Evolutionary conservation across 78 protist species (phyloP), one percentile per base, ranked within the genome.

Genomic region (Cavenderia fasciculata): DNA sequence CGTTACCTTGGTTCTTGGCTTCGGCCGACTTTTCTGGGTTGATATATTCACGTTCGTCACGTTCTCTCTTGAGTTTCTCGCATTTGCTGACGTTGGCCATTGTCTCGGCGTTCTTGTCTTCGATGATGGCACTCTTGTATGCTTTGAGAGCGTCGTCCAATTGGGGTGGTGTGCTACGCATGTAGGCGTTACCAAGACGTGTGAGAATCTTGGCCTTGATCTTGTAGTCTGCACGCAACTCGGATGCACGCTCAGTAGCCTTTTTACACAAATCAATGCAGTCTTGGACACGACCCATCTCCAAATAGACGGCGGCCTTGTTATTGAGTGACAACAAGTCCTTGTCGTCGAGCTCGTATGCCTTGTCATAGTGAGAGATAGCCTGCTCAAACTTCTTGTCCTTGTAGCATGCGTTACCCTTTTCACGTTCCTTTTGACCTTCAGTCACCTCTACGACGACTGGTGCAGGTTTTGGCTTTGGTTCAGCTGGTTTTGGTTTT

Each of bases 1-100:
- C 95, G 82, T 94, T 96, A 18, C 98, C 98, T 47, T 72, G 25
- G 47, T 89, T 74, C 69, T 94, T 93, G n/a, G 74, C 98, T 4
- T 21, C 86, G 33, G 61, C 23, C 0, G 96, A 68, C 4, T 49
- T 11, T 38, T 96, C 97, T 3, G 87, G 89, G 29, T 7, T 33
- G 33, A 92, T 1, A 87, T 97, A 97, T 25, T 90, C 98, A 34
- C 66, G 46, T 0, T 52, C 87, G 19, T 38, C 93, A 38, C 27
- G 41, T 47, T 88, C 74, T 79, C 84, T 84, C 82, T 91, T 76
- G 0, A 33, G n/a, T 38, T 82, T 82, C 49, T 94, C 95, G 31
- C 49, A 29, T 10, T 34, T 29, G 69, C 43, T 29, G 49, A 61
- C 44, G 16, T 61, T 61, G 29, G 69, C 69, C 7, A 61, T 61